phyloP scores from a whole-genome alignment of 108 stramenopile genomes.

The Skeletonema menzelii region DNA sequence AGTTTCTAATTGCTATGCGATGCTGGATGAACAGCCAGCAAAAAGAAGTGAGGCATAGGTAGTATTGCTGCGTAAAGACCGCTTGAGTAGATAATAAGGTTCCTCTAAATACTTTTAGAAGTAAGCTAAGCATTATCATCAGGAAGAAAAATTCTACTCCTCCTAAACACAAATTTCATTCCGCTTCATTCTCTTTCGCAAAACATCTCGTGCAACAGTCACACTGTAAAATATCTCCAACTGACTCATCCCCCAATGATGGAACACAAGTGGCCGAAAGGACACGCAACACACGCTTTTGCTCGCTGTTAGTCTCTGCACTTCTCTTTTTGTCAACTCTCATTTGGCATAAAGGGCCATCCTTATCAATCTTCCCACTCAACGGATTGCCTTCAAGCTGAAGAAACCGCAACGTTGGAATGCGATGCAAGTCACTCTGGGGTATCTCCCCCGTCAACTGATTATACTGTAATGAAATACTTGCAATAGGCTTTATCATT shows the following conservation, averaged over 20 bases:
- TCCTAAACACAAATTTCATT: no score
- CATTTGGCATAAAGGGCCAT: slow-evolving; percentile 13
- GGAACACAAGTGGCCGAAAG: slow-evolving; percentile 12
- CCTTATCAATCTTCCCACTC: slow-evolving; percentile 9
- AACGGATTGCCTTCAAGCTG: slow-evolving; percentile 14
- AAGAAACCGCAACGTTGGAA: slow-evolving; percentile 4
- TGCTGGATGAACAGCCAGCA: no score
- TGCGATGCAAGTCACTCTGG: background rate
- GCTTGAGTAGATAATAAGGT: no score
- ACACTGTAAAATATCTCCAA: slow-evolving; percentile 8
- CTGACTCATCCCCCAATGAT: background rate
- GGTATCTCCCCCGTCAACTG: slow-evolving; percentile 27
- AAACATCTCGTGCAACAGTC: slow-evolving; percentile 14
- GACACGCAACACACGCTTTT: background rate
- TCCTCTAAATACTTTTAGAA: no score
- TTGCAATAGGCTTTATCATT: slow-evolving; percentile 18
- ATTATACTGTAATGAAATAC: slow-evolving; percentile 45
- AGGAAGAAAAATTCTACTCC: no score
- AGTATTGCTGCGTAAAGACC: no score
- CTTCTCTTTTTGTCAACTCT: slow-evolving; percentile 5
- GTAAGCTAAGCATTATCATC: no score
- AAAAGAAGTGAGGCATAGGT: no score
- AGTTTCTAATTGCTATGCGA: no score
- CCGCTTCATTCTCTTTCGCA: background rate
- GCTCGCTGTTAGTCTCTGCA: background rate